Evolutionary conservation across 2,329 filamentous ascomycete genomes (phyloP).

Genomic region (Stachybotrys echinatus): DNA sequence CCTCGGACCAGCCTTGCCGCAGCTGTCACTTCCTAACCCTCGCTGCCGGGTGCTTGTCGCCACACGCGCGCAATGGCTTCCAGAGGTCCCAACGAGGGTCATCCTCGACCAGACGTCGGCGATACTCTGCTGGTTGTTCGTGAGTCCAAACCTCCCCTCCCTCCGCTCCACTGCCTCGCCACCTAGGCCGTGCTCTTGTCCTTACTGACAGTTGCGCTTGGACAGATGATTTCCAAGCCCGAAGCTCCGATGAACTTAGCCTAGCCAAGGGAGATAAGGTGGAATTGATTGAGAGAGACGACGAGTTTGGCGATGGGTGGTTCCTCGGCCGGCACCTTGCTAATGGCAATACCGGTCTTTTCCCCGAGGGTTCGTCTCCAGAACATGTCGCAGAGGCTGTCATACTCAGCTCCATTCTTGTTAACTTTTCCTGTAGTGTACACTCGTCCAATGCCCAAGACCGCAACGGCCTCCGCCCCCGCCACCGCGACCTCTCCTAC

Average conservation of each 20-base stretch:
- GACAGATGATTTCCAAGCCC: conserved; percentile 83
- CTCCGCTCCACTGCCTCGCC: background rate
- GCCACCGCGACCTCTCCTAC: conserved; percentile 8
- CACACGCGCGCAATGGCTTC: conserved; percentile 34
- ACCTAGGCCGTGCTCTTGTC: background rate
- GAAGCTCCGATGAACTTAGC: conserved; percentile 89
- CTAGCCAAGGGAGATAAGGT: conserved; percentile 80
- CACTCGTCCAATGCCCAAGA: conserved; percentile 52
- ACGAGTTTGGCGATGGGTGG: conserved; percentile 87
- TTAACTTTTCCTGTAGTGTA: conserved; percentile 44
- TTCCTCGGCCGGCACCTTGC: conserved; percentile 71
- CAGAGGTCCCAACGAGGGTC: conserved; percentile 27
- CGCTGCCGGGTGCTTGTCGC: background rate
- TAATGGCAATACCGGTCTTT: conserved; percentile 71
- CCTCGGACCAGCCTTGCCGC: background rate
- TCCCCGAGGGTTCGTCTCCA: conserved; percentile 66
- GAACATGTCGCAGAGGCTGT: background rate
- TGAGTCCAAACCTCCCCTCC: conserved; percentile 36
- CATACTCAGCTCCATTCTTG: conserved; percentile 4
- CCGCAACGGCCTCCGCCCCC: conserved; percentile 9
- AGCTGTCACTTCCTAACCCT: background rate
- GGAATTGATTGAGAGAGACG: conserved; percentile 77
- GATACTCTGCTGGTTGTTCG: conserved; percentile 67
- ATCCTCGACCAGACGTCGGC: conserved; percentile 53
- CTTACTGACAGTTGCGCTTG: conserved; percentile 7